Base-by-base conservation (phyloP, 2,329 filamentous ascomycete species). In the Bipolaris victoriae region DNA sequence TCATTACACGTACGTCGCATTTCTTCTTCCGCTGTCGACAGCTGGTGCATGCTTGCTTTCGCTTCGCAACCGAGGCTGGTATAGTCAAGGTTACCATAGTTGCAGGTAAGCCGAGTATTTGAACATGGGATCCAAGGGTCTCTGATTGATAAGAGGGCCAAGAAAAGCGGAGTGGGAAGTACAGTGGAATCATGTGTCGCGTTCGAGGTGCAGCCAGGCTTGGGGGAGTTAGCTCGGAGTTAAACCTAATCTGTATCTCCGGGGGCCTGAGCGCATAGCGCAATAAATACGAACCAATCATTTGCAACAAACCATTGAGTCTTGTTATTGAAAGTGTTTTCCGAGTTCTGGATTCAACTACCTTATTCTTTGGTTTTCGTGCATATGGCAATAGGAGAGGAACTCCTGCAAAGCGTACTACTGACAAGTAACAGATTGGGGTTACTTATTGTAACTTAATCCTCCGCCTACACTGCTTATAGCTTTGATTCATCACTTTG, bases 21-120 rank as follows among this genome's bases (percentile, higher is more conserved):
- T 67, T 61, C 48, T 67, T 73, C 57, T 75, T 75, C n/a, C 71
- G 70, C 22, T 70, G 66, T n/a, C 72, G 58, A 39, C 72, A 75
- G 46, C 63, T 69, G 20, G 45, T 66, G 36, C 72, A 75, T 18
- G 71, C 70, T 53, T 71, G 71, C 54, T 75, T 75, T 46, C 71
- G 60, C 53, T 75, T 72, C n/a, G 62, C 58, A 9, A 69, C 55
- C 5, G 69, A 69, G n/a, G 62, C 69, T 31, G 70, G 61, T 10
- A 60, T 50, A 16, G 63, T 66, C 5, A 70, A 50, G n/a, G 55
- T 60, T 26, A 64, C 58, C 64, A 68, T 68, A n/a, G 16, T 54
- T 18, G 37, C 40, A 18, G n/a, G 9, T 16, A 13, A 44, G 16
- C 15, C 2, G 5, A 44, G 33, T 13, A 26, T 31, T 10, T 16